Base-by-base conservation (phyloP, 352 stramenopile genomes). In the Pythium phragmiticola region DNA sequence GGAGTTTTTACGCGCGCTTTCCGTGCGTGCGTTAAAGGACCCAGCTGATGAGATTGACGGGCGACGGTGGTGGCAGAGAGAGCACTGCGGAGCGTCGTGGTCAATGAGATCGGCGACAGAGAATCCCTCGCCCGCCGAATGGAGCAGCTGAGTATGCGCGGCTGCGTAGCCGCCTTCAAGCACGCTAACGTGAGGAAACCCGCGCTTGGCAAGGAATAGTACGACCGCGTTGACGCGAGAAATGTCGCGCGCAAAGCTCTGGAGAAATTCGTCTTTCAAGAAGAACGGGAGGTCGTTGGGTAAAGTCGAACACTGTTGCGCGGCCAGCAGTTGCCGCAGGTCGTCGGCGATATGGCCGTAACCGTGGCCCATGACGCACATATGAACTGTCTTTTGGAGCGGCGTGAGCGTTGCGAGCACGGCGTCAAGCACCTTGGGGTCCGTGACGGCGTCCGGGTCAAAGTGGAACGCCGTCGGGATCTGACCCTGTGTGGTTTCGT, bases 351-450 rank as follows among this genome's bases (percentile, higher is more conserved):
- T 73, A 58, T 89, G 75, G 8, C 76, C 78, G 60, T 90, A 89
- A 13, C 86, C 86, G 28, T 92, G 78, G 7, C 84, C 84, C 81
- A 95, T 89, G 41, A 95, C 80, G 28, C 78, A 89, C 54, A 95
- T 68, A 59, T 95, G 86, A 23, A 92, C 73, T 19, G 74, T 80
- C 33, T 42, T 72, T 66, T 91, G 88, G 9, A 92, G 58, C 16
- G 84, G 80, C 14, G 74, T 70, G 0, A 95, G 69, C 39, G 81
- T 91, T 28, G 78, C 72, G 21, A 92, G 72, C 37, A 91, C 80
- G n/a, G 78, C 69, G 48, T 90, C 82, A 1, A 95, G 58, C 4
- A 84, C 75, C 13, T 36, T 48, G 8, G 73, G 58, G 47, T 93
- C 76, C 3, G 76, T 81, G 16, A 88, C 67, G 7, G 78, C 66